phyloP scores from a whole-genome alignment of 2,329 filamentous ascomycete genomes.

The Penicillium sp. region DNA sequence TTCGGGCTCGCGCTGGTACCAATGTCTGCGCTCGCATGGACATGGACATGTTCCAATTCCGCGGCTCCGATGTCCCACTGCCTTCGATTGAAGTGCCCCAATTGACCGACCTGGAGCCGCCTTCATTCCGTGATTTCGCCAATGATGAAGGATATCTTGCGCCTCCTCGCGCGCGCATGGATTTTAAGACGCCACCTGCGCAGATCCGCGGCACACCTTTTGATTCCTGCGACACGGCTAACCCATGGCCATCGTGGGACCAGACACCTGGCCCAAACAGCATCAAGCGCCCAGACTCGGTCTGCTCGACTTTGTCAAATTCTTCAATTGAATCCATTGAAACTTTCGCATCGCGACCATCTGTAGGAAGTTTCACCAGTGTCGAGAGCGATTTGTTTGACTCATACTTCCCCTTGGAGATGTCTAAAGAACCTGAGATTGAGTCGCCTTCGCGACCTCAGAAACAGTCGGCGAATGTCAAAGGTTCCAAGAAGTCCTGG shows the following conservation, averaged over 20 bases:
- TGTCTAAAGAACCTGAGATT: constrained; percentile 37
- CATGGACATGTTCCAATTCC: constrained; percentile 34
- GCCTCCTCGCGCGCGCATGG: constrained; percentile 38
- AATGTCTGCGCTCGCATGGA: constrained; percentile 39
- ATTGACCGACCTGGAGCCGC: constrained; percentile 26
- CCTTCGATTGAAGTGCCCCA: constrained; percentile 45
- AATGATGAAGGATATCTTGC: constrained; percentile 40
- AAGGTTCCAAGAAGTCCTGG: constrained; percentile 43
- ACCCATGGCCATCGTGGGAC: constrained; percentile 34
- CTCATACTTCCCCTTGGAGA: constrained; percentile 51
- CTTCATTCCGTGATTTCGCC: constrained; percentile 24
- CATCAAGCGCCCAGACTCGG: constrained; percentile 56
- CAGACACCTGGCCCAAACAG: constrained; percentile 38
- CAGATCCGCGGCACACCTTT: constrained; percentile 43
- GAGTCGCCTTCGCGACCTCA: constrained; percentile 39
- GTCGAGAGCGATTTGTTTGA: constrained; percentile 59
- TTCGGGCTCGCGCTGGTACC: constrained; percentile 39
- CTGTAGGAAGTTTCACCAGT: constrained; percentile 59
- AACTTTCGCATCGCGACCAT: constrained; percentile 56
- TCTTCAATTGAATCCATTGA: constrained; percentile 61
- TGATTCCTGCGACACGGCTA: constrained; percentile 28
- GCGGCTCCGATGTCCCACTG: constrained; percentile 39
- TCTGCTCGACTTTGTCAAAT: constrained; percentile 59
- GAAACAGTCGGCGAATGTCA: constrained; percentile 26
- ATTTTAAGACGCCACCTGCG: constrained; percentile 45